Conservation (phyloP, 2,329 filamentous ascomycete genomes). For the Arthrobotrys pseudoclavata region DNA sequence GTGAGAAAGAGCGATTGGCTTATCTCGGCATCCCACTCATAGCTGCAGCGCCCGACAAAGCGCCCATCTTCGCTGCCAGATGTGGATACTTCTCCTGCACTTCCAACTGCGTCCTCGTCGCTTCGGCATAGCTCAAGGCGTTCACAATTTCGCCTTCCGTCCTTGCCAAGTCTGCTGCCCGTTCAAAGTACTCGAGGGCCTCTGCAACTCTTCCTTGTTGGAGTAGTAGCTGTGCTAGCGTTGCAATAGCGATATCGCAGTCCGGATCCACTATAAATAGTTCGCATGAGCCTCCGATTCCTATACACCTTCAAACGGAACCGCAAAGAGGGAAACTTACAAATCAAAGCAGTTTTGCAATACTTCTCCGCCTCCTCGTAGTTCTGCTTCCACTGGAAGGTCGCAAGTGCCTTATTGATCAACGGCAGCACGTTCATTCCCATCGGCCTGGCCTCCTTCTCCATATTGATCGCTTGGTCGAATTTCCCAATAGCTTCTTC, state of each 20-base stretch:
- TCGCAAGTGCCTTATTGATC: slow-evolving; percentile 96
- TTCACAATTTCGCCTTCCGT: slow-evolving; percentile 97
- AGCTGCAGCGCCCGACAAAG: slow-evolving; percentile 68
- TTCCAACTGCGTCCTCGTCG: slow-evolving; percentile 94
- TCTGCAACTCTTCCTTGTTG: slow-evolving; percentile 98
- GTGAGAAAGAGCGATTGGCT: neutral
- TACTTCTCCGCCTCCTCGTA: slow-evolving; percentile 94
- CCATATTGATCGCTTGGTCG: slow-evolving; percentile 98
- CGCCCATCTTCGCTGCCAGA: slow-evolving; percentile 78
- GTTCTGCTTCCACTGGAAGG: slow-evolving; percentile 99
- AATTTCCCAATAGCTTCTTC: slow-evolving; percentile 97
- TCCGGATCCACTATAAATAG: slow-evolving; percentile 84
- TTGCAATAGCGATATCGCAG: slow-evolving; percentile 98
- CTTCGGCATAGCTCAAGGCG: slow-evolving; percentile 95
- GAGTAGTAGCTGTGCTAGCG: slow-evolving; percentile 96
- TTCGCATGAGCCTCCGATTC: slow-evolving; percentile 35
- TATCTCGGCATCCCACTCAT: slow-evolving; percentile 36
- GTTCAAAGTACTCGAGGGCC: slow-evolving; percentile 96
- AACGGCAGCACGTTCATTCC: slow-evolving; percentile 97
- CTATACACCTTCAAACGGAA: slow-evolving; percentile 33
- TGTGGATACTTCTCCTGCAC: slow-evolving; percentile 87
- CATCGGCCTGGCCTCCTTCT: slow-evolving; percentile 92
- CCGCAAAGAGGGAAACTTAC: slow-evolving; percentile 72
- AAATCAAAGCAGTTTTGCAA: slow-evolving; percentile 96
- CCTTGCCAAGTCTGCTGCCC: slow-evolving; percentile 90